Base-by-base conservation (phyloP, 2,329 filamentous ascomycete species). In the Sclerotinia minor region DNA sequence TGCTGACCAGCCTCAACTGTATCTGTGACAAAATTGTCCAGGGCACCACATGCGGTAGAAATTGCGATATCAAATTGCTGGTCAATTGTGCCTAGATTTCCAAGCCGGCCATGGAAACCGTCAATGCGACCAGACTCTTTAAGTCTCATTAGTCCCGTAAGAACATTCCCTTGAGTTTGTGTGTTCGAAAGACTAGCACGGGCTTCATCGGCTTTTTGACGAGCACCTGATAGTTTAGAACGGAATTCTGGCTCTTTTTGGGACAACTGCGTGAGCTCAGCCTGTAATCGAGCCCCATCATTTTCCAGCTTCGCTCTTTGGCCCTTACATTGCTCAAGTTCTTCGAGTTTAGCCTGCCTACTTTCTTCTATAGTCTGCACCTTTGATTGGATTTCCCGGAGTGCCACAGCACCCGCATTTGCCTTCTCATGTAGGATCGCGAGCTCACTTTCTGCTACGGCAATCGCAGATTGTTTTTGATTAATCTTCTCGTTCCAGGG, bases 401-500 rank as follows among this genome's bases (percentile, higher is more conserved):
- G 84, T 11, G 94, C 91, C 29, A 92, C 89, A 9, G 91, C 89
- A 5, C 94, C 93, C 44, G 94, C 90, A 75, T 93, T 97, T 64
- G 92, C 92, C 77, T 93, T 92, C 77, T 99, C 95, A 52, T 87
- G 86, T 9, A 99, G 84, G 68, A 99, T 98, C 69, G 93, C 90
- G 73, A 98, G 86, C 78, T 99, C 94, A 78, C 93, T 97, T 77
- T 97, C 92, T 1, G 95, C 93, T 15, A 99, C 94, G 5, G 94
- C 94, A 72, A 97, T 96, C 4, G 91, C 88, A 0, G 94, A 97
- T 76, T 95, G 91, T 78, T 97, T 98, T 77, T 97, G 90, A 78
- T 95, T 97, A 81, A 99, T 94, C 80, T 95, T 98, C 72, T 93
- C 93, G 73, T 90, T 94, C 95, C 95, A 99, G 0, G 95, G 95